A percentile compares a stretch with the other conserved stretches of the same genome.
These are phyloP conservation scores for Fusarium sp. DNA, from an alignment of 2,329 filamentous ascomycete species.

Conservation along the genomic window DNA sequence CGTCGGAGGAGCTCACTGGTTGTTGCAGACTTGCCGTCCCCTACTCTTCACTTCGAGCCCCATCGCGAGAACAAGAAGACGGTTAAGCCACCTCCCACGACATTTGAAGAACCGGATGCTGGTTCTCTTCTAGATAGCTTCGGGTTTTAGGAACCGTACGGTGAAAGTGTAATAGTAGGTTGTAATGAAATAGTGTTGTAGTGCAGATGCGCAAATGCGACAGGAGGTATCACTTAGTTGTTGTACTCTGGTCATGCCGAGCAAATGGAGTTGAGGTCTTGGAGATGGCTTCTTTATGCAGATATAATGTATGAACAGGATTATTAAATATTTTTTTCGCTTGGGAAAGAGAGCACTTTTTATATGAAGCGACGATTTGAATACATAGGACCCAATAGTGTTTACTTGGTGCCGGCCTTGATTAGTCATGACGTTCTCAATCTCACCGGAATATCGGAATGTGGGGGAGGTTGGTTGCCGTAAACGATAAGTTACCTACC, in stretches of 20 bases:
- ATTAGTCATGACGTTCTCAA: neutral
- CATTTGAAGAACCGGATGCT: conserved; percentile 92
- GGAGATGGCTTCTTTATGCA: too few relatives aligned
- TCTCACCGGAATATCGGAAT: neutral
- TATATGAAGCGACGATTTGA: too few relatives aligned
- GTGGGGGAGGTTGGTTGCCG: conserved; percentile 12
- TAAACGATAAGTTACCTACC: neutral
- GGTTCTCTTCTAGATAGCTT: conserved; percentile 91
- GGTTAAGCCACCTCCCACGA: conserved; percentile 71
- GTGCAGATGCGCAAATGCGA: neutral
- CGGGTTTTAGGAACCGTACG: conserved; percentile 72
- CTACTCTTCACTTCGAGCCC: conserved; percentile 53
- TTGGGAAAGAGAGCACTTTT: too few relatives aligned
- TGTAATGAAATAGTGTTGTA: neutral
- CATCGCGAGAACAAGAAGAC: conserved; percentile 51
- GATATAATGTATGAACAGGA: too few relatives aligned
- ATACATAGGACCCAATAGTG: too few relatives aligned
- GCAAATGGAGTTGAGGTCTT: too few relatives aligned
- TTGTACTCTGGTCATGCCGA: too few relatives aligned
- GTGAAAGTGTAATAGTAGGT: neutral
- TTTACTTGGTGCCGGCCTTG: neutral
- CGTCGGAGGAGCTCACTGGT: conserved; percentile 79
- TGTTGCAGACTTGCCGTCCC: conserved; percentile 74
- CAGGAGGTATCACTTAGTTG: too few relatives aligned
- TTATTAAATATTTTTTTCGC: too few relatives aligned